Percentiles rank a stretch among this genome's conserved stretches.
Conservation (phyloP, 169 alveolate genomes). For the Eimeria maxima region DNA sequence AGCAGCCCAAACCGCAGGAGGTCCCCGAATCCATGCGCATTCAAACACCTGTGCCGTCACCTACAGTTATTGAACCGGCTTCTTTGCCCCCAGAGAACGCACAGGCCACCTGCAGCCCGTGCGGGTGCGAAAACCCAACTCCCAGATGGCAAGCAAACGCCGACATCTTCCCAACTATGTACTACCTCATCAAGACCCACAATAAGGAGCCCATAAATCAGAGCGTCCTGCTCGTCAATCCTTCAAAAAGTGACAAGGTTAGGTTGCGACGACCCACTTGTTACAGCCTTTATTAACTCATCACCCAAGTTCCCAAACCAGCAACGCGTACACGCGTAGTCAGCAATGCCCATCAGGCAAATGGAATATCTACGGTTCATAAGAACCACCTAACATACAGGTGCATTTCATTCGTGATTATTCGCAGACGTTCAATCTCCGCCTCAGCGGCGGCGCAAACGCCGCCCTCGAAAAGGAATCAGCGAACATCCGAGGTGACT, state of each 20-base stretch:
- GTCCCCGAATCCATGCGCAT: constrained; percentile 27
- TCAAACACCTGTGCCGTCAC: constrained; percentile 27
- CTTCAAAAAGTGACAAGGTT: constrained; percentile 63
- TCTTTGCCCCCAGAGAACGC: background rate
- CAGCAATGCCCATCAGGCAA: background rate
- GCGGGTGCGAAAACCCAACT: background rate
- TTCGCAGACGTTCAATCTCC: constrained; percentile 53
- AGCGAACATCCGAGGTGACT: constrained; percentile 41
- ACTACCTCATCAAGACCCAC: constrained; percentile 16
- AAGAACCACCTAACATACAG: background rate
- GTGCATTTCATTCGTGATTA: background rate
- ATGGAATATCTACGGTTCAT: background rate
- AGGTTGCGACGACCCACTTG: background rate
- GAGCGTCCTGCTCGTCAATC: constrained; percentile 59
- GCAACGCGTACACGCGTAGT: background rate
- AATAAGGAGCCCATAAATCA: constrained; percentile 18
- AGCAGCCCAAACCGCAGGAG: background rate
- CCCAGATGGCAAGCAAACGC: constrained; percentile 35
- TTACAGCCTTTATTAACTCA: background rate
- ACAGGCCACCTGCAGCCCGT: background rate
- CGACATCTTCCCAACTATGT: constrained; percentile 53
- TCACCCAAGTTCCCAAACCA: background rate
- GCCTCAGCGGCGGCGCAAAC: background rate
- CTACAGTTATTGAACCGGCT: constrained; percentile 29
- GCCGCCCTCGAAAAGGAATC: constrained; percentile 48